Conservation (phyloP, 352 stramenopile genomes). For the Globisporangium barbulae region DNA sequence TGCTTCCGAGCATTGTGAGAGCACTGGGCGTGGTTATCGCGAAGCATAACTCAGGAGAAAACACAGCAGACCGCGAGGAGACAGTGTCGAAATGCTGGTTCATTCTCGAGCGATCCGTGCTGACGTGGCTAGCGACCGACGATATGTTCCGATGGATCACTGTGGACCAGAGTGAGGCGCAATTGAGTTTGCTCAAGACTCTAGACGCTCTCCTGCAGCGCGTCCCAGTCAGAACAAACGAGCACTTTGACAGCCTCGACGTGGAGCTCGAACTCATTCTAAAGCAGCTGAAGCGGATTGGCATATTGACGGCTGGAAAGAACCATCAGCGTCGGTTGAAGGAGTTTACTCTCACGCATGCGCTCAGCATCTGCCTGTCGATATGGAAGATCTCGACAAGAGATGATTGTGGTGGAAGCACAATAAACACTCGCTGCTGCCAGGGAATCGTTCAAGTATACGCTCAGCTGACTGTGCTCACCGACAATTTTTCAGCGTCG, state of each 20-base stretch:
- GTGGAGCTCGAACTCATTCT: not conserved
- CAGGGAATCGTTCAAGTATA: not conserved
- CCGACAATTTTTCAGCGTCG: not conserved
- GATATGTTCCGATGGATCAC: conserved; percentile 78
- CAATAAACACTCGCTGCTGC: not conserved
- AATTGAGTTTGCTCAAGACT: conserved; percentile 28
- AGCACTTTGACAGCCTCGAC: not conserved
- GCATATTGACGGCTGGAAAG: not conserved
- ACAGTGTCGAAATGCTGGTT: conserved; percentile 25
- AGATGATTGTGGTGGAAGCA: not conserved
- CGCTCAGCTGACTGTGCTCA: not conserved
- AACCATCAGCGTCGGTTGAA: not conserved
- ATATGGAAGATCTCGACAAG: not conserved
- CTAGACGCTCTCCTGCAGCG: conserved; percentile 28
- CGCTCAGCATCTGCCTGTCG: not conserved
- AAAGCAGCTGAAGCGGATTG: conserved; percentile 5
- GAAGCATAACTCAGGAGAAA: not conserved
- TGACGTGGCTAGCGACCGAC: conserved; percentile 52
- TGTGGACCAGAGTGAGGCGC: conserved; percentile 34
- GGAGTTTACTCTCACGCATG: not conserved
- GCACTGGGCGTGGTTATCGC: not conserved
- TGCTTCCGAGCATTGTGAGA: conserved; percentile 32
- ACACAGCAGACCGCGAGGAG: not conserved
- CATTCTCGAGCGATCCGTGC: conserved; percentile 29
- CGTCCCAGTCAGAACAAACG: not conserved